A percentile compares a stretch with the other conserved stretches of the same genome.
Conservation (phyloP, 805 yeast genomes). For the Wickerhamomyces chaumierensis region DNA sequence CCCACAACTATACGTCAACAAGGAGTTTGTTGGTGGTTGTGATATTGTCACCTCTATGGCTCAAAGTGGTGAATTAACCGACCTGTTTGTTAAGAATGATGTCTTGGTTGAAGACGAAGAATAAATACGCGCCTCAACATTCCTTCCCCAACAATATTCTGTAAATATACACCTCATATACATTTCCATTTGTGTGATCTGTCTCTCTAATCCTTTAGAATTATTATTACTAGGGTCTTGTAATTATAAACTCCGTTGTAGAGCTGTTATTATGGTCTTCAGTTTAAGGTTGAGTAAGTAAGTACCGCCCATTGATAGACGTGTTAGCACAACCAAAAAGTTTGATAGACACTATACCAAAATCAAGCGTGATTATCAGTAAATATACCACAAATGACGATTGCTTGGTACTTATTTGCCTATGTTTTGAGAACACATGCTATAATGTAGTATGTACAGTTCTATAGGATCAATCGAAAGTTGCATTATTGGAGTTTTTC, state of each 20-base stretch:
- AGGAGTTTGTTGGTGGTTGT: conserved; percentile 95
- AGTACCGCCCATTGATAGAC: no score
- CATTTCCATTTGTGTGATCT: no score
- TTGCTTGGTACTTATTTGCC: no score
- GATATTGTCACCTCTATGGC: conserved; percentile 92
- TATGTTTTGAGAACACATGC: no score
- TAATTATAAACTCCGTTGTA: background rate
- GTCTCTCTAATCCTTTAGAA: background rate
- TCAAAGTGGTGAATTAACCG: conserved; percentile 79
- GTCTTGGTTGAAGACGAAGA: conserved; percentile 38
- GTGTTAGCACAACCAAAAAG: background rate
- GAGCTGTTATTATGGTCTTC: background rate
- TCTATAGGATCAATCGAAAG: no score
- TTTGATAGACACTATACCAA: background rate
- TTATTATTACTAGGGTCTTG: background rate
- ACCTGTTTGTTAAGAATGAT: conserved; percentile 65
- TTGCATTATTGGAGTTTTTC: no score
- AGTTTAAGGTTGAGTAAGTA: background rate
- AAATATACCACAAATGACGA: no score
- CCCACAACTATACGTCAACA: conserved; percentile 86
- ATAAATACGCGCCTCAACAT: no score
- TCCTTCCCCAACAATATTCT: background rate
- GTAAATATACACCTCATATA: background rate
- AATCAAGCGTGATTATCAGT: background rate
- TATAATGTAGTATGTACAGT: no score